These are phyloP conservation scores for Neofusicoccum sp. DNA, from an alignment of 2,329 filamentous ascomycete species.

Conservation along the genomic window DNA sequence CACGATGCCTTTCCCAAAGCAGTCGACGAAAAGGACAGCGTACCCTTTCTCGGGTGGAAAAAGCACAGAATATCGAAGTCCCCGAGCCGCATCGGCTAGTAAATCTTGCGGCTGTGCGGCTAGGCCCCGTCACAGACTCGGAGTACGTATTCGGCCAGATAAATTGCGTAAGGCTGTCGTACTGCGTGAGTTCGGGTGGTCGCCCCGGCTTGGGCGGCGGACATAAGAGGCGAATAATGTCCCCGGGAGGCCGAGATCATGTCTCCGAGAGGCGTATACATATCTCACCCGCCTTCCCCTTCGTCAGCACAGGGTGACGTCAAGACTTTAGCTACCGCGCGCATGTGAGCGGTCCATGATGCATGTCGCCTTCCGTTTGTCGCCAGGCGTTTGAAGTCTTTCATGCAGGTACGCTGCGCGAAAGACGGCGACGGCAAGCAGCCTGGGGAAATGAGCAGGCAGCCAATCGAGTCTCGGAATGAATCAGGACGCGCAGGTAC, in stretches of 20 bases:
- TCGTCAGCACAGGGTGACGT: not conserved
- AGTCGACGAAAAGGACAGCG: not conserved
- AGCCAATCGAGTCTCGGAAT: not conserved
- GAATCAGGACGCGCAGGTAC: slow-evolving; percentile 7
- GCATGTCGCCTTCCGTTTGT: no score
- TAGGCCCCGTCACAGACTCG: not conserved
- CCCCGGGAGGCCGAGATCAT: not conserved
- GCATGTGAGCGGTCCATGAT: not conserved
- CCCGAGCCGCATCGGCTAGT: not conserved
- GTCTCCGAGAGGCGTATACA: not conserved
- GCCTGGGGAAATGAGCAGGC: not conserved
- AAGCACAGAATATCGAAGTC: not conserved
- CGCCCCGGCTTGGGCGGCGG: not conserved
- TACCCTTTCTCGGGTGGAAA: not conserved
- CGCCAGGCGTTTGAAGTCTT: not conserved
- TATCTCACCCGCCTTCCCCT: not conserved
- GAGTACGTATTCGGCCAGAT: not conserved
- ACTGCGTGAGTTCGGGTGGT: not conserved
- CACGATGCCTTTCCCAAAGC: not conserved
- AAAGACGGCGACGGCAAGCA: not conserved
- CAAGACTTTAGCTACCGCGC: not conserved
- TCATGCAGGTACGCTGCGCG: slow-evolving; percentile 5
- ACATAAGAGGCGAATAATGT: not conserved
- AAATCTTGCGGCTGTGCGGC: not conserved
- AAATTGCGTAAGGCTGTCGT: not conserved